These are phyloP conservation scores for Lophium mytilinum DNA, from an alignment of 495 filamentous ascomycete species.

Conservation along the genomic window DNA sequence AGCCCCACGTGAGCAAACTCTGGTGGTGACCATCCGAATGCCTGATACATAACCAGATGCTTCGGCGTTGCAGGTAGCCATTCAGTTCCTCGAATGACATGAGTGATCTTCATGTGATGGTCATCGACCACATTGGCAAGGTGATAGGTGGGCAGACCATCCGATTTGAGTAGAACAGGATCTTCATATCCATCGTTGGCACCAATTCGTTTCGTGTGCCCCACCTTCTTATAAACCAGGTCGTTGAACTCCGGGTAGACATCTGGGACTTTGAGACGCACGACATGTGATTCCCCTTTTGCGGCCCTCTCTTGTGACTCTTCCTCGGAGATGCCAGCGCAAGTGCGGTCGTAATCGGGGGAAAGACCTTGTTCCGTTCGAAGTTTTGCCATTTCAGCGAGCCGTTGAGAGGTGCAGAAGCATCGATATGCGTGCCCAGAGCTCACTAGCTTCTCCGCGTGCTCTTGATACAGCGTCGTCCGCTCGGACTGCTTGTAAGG, in stretches of 20 bases:
- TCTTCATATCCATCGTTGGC: conserved; percentile 55
- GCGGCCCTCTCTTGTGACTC: conserved; percentile 61
- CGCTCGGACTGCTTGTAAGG: conserved; percentile 83
- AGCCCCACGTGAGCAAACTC: conserved; percentile 82
- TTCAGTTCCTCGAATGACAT: conserved; percentile 86
- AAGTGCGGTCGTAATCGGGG: conserved; percentile 71
- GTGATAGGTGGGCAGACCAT: conserved; percentile 91
- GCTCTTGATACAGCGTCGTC: conserved; percentile 59
- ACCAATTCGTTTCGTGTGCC: conserved; percentile 35
- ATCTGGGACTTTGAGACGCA: conserved; percentile 61
- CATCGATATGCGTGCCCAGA: conserved; percentile 79
- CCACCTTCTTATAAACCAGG: conserved; percentile 57
- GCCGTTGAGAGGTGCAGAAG: conserved; percentile 72
- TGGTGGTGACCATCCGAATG: conserved; percentile 82
- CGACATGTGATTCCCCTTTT: conserved; percentile 62
- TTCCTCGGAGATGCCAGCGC: conserved; percentile 52
- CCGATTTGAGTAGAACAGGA: conserved; percentile 79
- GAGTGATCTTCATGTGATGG: conserved; percentile 86
- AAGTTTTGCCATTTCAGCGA: conserved; percentile 54
- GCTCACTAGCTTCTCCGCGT: conserved; percentile 61
- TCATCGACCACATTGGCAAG: conserved; percentile 97
- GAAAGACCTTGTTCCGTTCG: conserved; percentile 51
- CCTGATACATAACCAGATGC: conserved; percentile 77
- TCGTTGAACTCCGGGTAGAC: conserved; percentile 57
- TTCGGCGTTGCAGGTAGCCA: conserved; percentile 93